Evolutionary conservation across 2,329 filamentous ascomycete genomes (phyloP), one percentile per base, ranked within the genome.

Genomic region (Grosmannia clavigera): DNA sequence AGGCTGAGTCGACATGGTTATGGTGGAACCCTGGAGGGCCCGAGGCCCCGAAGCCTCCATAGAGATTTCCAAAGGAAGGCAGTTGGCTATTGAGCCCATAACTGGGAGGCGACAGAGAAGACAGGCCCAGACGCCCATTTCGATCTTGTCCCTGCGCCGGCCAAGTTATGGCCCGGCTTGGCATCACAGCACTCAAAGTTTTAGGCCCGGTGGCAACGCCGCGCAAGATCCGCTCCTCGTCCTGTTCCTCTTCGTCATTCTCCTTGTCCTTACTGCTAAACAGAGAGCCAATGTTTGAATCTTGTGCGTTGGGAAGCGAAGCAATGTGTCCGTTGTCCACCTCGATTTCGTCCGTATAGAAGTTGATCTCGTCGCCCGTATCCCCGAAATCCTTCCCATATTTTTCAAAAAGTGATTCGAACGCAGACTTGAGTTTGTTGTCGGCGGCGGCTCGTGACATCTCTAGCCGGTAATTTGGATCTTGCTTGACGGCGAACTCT

Each of bases 341-440:
- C n/a, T 95, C 79, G 55, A 97, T 84, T 61, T 88, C 78, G 59
- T 90, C 91, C 0, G 88, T 92, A 57, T 78, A 77, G 60, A 96
- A 77, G 71, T 97, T 90, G 67, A 97, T 91, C 73, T 96, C 91
- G 71, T 97, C 92, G 59, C 87, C 91, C 57, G 92, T 79, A 5
- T 85, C 87, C 2, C 84, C 84, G 68, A 96, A 96, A 70, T 96
- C 88, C 64, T 80, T 85, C 58, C 81, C 85, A 70, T 95, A 96
- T 71, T 95, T 96, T 62, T 87, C 82, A 69, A 96, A 96, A 60
- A 97, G 95, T 60, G 82, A 77, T 69, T 96, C 91, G 70, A 95
- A 94, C 5, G 84, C 84, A n/a, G 84, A 85, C 70, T 94, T 92
- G 50, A 96, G 80, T 61, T 84, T 84, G 64, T 79, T 75, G 63